Base-by-base conservation (phyloP, 768 basidiomycete species). In the Candolleomyces efflorescens region DNA sequence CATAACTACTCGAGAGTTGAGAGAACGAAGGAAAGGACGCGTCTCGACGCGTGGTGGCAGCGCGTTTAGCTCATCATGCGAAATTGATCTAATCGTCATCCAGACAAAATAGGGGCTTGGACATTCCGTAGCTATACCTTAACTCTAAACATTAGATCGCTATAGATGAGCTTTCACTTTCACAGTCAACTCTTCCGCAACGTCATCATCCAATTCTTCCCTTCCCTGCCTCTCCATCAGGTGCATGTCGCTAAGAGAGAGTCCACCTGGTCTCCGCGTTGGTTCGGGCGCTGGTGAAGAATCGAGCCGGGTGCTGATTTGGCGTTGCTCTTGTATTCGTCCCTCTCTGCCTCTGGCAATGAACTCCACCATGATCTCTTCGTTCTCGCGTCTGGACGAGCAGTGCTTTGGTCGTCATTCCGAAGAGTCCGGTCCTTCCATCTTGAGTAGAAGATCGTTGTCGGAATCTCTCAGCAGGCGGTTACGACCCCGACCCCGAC, bases 121-220 rank as follows among this genome's bases (percentile, higher is more conserved):
- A 11, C 32, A 32, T 32, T 32, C 13, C 17, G 18, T 20, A 43
- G 9, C 41, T 12, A 17, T 13, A 43, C n/a, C n/a, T n/a, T 32
- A 32, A 32, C 2, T 32, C 27, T 9, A 43, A 13, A 43, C 3
- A 43, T 5, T 18, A 43, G 15, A 51, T 11, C 36, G 20, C 67
- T 60, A 82, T 27, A 82, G 63, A 53, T 68, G 70, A n/a, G 76
- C 71, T 26, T 75, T 75, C 36, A 88, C 82, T 62, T 66, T 75
- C 51, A 69, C 63, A 3, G 74, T 73, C 18, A 90, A 67, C 2
- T 61, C 67, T 23, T 64, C 63, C 3, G 82, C 88, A 23, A 83
- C 81, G 9, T 83, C 80, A 1, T 82, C 80, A 41, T 87, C 83
- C n/a, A 90, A 71, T 51, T 83, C 81, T 20, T 76, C 72, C 41